Evolutionary conservation across 1,284 basidiomycete genomes (phyloP).

Genomic region (Trichosporon ovoides): DNA sequence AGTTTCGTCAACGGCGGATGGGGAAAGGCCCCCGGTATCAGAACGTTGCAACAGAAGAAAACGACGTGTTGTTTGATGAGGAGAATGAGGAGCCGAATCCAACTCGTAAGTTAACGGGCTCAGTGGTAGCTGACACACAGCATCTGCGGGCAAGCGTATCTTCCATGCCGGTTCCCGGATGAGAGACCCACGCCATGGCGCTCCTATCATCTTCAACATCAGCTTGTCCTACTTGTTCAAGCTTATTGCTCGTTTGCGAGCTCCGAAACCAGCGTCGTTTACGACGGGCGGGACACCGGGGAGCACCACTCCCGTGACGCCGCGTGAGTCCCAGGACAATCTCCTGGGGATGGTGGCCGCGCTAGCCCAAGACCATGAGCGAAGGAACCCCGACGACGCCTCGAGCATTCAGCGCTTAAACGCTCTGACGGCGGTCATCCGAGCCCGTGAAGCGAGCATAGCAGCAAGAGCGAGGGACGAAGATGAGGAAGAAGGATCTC

Average conservation of each 20-base stretch:
- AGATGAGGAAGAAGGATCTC: background rate
- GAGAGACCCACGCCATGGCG: conserved; percentile 20
- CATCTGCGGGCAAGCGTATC: background rate
- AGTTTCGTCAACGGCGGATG: conserved; percentile 16
- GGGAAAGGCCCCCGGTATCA: conserved; percentile 23
- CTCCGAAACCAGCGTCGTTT: conserved; percentile 24
- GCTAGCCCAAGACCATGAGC: conserved; percentile 6
- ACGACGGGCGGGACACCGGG: conserved; percentile 35
- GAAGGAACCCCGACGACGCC: background rate
- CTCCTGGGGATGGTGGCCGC: background rate
- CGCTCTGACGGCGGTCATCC: background rate
- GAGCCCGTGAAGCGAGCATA: background rate
- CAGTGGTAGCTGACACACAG: conserved; percentile 2
- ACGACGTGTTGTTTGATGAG: conserved; percentile 31
- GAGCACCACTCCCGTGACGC: conserved; percentile 21
- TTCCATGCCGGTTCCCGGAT: conserved; percentile 1
- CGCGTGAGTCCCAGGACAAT: background rate
- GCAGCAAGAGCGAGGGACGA: background rate
- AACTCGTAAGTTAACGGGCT: background rate
- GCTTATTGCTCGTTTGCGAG: conserved; percentile 31
- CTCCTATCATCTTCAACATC: conserved; percentile 36
- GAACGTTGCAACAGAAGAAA: conserved; percentile 16
- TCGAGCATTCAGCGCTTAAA: conserved; percentile 4
- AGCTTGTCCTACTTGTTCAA: conserved; percentile 28
- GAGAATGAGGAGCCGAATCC: conserved; percentile 19